Conservation (phyloP, 345 rosid species). For the Dovyalis caffra region DNA sequence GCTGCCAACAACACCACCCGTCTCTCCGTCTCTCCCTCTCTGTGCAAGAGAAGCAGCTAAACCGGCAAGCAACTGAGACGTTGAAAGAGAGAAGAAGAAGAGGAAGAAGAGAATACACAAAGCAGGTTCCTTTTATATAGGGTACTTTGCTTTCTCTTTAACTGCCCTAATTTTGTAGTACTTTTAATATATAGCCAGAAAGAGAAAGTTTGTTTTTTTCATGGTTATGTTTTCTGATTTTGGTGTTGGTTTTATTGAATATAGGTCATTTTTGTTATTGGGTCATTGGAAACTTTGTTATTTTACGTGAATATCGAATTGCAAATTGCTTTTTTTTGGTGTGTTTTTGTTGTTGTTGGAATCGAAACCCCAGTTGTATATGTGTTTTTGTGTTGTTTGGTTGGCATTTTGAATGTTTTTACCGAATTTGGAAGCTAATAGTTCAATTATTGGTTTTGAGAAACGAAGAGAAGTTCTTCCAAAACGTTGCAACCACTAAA, state of each 20-base stretch:
- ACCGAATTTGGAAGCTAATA: not conserved
- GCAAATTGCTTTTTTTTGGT: not conserved
- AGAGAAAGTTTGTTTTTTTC: not conserved
- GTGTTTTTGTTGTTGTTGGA: not conserved
- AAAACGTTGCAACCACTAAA: not conserved
- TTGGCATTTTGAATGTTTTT: not conserved
- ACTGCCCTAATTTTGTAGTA: not conserved
- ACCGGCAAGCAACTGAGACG: not conserved
- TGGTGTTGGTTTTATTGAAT: not conserved
- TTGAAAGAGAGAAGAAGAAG: not conserved
- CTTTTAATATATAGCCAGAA: not conserved
- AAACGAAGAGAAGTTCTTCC: not conserved
- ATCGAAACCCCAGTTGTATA: not conserved
- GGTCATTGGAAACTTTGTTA: not conserved
- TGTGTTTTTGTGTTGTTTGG: not conserved
- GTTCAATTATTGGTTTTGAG: not conserved
- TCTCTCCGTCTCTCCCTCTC: conserved; percentile 5
- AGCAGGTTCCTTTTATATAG: not conserved
- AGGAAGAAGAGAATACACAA: not conserved
- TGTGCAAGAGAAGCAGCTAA: not conserved
- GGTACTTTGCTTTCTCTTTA: not conserved
- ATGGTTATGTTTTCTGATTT: not conserved
- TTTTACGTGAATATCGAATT: not conserved
- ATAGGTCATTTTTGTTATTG: not conserved
- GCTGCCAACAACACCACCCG: not conserved